phyloP scores from a whole-genome alignment of 2,329 filamentous ascomycete species.

The Blumeria graminis region DNA sequence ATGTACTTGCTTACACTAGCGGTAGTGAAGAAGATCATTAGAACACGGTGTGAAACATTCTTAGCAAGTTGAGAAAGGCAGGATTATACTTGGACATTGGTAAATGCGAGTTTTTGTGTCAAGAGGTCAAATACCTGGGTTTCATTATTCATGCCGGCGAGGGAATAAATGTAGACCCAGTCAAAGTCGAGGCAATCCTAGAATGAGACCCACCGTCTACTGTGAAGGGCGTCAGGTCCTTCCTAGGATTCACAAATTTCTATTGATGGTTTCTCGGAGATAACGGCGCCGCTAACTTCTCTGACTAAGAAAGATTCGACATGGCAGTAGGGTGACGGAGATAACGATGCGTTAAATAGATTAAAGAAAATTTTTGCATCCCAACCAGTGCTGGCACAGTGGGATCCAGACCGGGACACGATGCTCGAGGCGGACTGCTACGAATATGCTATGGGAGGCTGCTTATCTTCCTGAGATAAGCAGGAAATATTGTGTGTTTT shows the following conservation, averaged over 20 bases:
- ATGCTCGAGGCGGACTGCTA: background rate
- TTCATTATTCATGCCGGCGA: background rate
- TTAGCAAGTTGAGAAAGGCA: no score
- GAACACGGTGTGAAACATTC: no score
- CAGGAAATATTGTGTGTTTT: no score
- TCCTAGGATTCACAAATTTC: background rate
- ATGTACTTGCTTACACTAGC: no score
- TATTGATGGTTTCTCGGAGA: background rate
- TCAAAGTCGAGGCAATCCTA: background rate
- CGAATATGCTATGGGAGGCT: background rate
- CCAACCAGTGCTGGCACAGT: background rate
- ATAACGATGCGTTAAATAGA: background rate
- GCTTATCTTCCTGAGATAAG: no score
- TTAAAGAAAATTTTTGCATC: background rate
- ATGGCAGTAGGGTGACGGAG: background rate
- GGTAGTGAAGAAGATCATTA: no score
- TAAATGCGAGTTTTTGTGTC: no score
- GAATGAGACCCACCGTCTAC: background rate
- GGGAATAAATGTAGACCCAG: background rate
- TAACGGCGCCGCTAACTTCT: background rate
- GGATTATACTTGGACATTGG: no score
- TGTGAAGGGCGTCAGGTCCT: background rate
- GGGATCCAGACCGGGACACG: background rate
- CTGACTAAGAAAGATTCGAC: no score
- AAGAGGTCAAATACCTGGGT: background rate